A percentile compares a stretch with the other conserved stretches of the same genome.
These are phyloP conservation scores for Chrysanthemum lavandulifolium DNA, from an alignment of 129 eudicot species.

Conservation along the genomic window DNA sequence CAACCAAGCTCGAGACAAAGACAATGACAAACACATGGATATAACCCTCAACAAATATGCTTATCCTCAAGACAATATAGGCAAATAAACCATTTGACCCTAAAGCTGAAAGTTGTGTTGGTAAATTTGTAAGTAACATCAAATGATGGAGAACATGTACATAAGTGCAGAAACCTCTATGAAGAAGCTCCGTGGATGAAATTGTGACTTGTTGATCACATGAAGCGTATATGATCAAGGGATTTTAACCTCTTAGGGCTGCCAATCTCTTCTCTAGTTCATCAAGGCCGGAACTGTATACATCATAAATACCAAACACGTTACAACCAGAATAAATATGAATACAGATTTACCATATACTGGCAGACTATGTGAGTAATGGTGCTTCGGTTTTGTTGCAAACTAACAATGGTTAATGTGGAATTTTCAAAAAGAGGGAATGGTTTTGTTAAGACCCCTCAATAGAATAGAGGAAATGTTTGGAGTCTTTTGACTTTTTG, in stretches of 20 bases:
- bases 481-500: background rate
- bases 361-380: background rate
- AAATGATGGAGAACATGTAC: slow-evolving; percentile 32
- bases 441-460: background rate
- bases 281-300: slow-evolving; percentile 74
- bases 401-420: background rate
- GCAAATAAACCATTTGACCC: slow-evolving; percentile 11
- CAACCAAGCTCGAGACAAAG: background rate
- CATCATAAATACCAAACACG: slow-evolving; percentile 11
- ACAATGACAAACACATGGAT: slow-evolving; percentile 9
- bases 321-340: background rate
- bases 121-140: slow-evolving; percentile 26
- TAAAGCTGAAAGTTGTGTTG: slow-evolving; percentile 19
- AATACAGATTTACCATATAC: background rate
- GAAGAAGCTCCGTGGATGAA: slow-evolving; percentile 6
- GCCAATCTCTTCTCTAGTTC: slow-evolving; percentile 96
- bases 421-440: slow-evolving; percentile 4
- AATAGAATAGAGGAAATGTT: too few species aligned
- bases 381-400: background rate
- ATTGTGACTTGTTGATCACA: slow-evolving; percentile 16
- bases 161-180: slow-evolving; percentile 25
- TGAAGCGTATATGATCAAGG: slow-evolving; percentile 32
- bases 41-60: slow-evolving; percentile 11
- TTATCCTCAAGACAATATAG: slow-evolving; percentile 20
- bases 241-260: slow-evolving; percentile 55